phyloP scores from a whole-genome alignment of 164 flowering plant species.

The Aristolochia fimbriata region DNA sequence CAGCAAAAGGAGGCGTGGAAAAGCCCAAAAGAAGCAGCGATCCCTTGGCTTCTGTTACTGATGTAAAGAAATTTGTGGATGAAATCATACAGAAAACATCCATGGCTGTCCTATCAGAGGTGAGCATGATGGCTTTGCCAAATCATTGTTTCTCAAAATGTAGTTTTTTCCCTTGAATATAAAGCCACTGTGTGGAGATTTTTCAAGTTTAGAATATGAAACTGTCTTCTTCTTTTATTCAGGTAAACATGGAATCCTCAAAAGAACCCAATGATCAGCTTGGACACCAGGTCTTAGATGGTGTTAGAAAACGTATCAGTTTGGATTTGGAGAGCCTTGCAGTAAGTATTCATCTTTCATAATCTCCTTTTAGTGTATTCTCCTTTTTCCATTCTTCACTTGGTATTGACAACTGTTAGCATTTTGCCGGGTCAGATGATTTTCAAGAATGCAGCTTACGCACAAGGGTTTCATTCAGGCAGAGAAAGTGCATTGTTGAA shows the following conservation, averaged over 20 bases:
- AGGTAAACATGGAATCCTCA: slow-evolving; percentile 43
- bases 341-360: slow-evolving; percentile 34
- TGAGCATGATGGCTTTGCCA: slow-evolving; percentile 11
- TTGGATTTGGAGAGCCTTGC: slow-evolving; percentile 49
- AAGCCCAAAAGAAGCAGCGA: slow-evolving; percentile 17
- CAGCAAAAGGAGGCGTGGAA: slow-evolving; percentile 21
- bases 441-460: slow-evolving; percentile 69
- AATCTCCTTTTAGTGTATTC: no score
- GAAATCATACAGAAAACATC: slow-evolving; percentile 61
- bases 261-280: slow-evolving; percentile 47
- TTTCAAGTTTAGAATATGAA: background rate
- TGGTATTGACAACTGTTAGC: background rate
- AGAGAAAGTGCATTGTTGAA: slow-evolving; percentile 11
- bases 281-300: slow-evolving; percentile 38
- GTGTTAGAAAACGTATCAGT: slow-evolving; percentile 36
- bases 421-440: slow-evolving; percentile 38
- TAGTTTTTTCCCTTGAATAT: no score
- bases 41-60: slow-evolving; percentile 21
- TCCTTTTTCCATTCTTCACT: background rate
- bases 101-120: slow-evolving; percentile 49
- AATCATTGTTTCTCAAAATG: background rate
- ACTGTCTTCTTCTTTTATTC: slow-evolving; percentile 3
- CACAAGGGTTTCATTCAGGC: slow-evolving; percentile 74
- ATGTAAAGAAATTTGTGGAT: slow-evolving; percentile 51
- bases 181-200: background rate